Percentiles rank a stretch among this genome's conserved stretches.
Evolutionary conservation across 495 filamentous ascomycete genomes (phyloP).

Genomic region (Tuber indicum): DNA sequence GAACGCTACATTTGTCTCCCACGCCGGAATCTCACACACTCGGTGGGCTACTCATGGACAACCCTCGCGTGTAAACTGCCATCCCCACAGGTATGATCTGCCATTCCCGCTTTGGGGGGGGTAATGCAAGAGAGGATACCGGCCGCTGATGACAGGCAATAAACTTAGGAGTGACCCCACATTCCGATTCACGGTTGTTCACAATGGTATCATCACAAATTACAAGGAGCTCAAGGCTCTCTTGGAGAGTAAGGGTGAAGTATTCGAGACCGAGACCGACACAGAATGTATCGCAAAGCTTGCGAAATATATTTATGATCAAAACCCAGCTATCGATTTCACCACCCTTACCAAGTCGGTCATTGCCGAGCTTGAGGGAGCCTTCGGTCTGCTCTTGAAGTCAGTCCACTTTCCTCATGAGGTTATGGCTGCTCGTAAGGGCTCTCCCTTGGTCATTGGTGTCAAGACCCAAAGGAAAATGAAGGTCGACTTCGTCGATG

Average conservation of each 20-base stretch:
- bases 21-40: conserved; percentile 96
- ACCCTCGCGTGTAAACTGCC: conserved; percentile 90
- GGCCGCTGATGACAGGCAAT: conserved; percentile 7
- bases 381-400: conserved; percentile 93
- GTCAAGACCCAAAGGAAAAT: conserved; percentile 95
- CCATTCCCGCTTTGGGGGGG: conserved; percentile 14
- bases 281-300: conserved; percentile 99
- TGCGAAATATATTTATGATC: conserved; percentile 95
- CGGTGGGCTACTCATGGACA: conserved; percentile 97
- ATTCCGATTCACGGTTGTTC: conserved; percentile 94
- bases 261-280: conserved; percentile 97
- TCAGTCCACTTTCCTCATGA: conserved; percentile 98
- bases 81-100: conserved; percentile 79
- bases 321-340: conserved; percentile 90
- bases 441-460: conserved; percentile 91
- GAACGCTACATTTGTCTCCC: conserved; percentile 88
- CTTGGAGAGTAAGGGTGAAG: conserved; percentile 87
- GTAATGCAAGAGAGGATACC: conserved; percentile 45
- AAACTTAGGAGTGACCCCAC: conserved; percentile 55
- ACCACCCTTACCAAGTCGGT: conserved; percentile 93
- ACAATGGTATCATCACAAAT: conserved; percentile 99
- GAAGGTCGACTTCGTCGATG: conserved; percentile 99
- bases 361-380: conserved; percentile 95
- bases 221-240: conserved; percentile 98
- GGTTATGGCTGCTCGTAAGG: conserved; percentile 94